A percentile compares a stretch with the other conserved stretches of the same genome.
These are phyloP conservation scores for Geranium incanum DNA, from an alignment of 441 rosid species.

Conservation along the genomic window DNA sequence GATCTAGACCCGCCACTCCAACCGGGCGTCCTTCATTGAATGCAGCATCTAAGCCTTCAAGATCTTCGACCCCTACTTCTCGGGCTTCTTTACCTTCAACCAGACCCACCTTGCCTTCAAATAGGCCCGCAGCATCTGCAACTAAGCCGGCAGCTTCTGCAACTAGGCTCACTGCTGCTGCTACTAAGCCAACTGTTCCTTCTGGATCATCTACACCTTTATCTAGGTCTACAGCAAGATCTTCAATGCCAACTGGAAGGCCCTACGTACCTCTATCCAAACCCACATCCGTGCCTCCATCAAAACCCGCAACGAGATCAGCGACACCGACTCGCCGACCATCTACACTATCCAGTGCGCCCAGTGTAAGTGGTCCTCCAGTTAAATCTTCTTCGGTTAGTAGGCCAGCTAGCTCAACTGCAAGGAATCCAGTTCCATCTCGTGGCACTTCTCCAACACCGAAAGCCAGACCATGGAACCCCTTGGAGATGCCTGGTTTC, in stretches of 20 bases:
- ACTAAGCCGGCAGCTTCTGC: too few species aligned
- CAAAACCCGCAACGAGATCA: background rate
- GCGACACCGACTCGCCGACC: background rate
- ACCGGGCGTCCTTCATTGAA: background rate
- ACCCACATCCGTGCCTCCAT: background rate
- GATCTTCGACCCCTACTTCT: background rate
- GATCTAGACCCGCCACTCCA: background rate
- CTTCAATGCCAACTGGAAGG: background rate
- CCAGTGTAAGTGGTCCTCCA: background rate
- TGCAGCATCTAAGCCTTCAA: background rate
- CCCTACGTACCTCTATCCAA: background rate
- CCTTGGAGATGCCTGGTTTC: slow-evolving; percentile 1
- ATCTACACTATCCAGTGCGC: background rate
- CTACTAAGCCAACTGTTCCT: slow-evolving; percentile 8
- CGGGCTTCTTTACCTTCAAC: background rate
- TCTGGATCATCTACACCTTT: background rate
- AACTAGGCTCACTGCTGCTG: slow-evolving; percentile 27
- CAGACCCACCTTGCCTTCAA: background rate
- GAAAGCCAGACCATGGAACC: background rate
- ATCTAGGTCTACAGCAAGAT: background rate
- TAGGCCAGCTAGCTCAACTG: background rate
- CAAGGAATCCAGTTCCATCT: background rate
- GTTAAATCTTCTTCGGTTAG: background rate
- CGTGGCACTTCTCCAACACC: background rate
- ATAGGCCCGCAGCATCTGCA: too few species aligned